Percentiles rank a stretch among this genome's conserved stretches.
These are phyloP conservation scores for Arthrobotrys megalospora DNA, from an alignment of 2,329 filamentous ascomycete species.

Conservation along the genomic window DNA sequence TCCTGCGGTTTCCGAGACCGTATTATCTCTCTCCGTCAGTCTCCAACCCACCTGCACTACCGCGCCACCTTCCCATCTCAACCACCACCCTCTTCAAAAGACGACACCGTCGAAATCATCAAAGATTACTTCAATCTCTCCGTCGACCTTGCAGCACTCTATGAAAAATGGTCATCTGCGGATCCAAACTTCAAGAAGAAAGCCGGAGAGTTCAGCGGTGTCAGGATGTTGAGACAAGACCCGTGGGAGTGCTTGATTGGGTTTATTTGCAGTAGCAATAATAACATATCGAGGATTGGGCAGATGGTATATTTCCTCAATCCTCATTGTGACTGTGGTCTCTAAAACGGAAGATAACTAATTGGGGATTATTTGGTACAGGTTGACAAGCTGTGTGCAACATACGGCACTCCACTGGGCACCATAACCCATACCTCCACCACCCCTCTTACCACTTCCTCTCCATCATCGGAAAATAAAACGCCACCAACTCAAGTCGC, in stretches of 20 bases:
- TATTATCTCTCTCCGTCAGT: slow-evolving; percentile 87
- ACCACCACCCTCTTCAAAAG: slow-evolving; percentile 69
- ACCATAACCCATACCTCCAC: slow-evolving; percentile 48
- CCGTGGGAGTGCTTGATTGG: slow-evolving; percentile 93
- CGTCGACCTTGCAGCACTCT: slow-evolving; percentile 81
- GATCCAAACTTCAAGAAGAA: slow-evolving; percentile 91
- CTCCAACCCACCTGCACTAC: slow-evolving; percentile 83
- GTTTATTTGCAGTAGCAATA: slow-evolving; percentile 99
- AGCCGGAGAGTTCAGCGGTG: slow-evolving; percentile 87
- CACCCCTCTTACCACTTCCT: slow-evolving; percentile 12
- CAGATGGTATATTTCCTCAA: slow-evolving; percentile 79
- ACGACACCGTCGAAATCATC: slow-evolving; percentile 82
- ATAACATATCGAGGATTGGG: slow-evolving; percentile 94
- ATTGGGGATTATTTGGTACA: slow-evolving; percentile 64
- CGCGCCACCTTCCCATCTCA: slow-evolving; percentile 74
- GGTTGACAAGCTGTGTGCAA: slow-evolving; percentile 87
- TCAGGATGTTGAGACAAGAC: slow-evolving; percentile 93
- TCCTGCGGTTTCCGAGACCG: slow-evolving; percentile 88
- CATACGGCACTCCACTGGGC: slow-evolving; percentile 78
- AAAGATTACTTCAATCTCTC: slow-evolving; percentile 88
- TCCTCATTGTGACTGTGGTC: neutral
- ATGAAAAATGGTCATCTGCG: slow-evolving; percentile 86
- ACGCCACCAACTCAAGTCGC: slow-evolving; percentile 72
- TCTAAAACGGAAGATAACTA: neutral
- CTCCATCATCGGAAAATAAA: slow-evolving; percentile 32